phyloP scores from a whole-genome alignment of 2,329 filamentous ascomycete genomes.

The Eutypella sp. region DNA sequence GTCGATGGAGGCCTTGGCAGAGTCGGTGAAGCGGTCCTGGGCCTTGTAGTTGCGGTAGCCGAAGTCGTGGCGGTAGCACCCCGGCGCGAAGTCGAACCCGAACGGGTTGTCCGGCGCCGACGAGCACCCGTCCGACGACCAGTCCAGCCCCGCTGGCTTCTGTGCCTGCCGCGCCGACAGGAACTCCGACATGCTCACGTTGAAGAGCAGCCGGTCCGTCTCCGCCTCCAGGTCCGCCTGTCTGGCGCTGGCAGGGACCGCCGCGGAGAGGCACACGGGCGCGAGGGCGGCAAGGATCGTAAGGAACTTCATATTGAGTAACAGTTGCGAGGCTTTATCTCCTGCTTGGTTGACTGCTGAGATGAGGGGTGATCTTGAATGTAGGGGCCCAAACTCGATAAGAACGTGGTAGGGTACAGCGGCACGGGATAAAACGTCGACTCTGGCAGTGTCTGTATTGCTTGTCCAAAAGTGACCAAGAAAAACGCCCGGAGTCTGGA shows the following conservation, averaged over 20 bases:
- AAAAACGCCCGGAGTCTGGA: too few relatives aligned
- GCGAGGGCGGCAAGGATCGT: too few relatives aligned
- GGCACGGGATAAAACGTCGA: too few relatives aligned
- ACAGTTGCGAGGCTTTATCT: too few relatives aligned
- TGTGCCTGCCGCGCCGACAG: constrained; percentile 32
- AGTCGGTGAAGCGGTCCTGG: constrained; percentile 40
- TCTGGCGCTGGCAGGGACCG: constrained; percentile 1
- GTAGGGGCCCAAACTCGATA: too few relatives aligned
- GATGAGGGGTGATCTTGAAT: too few relatives aligned
- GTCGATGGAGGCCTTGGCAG: constrained; percentile 40
- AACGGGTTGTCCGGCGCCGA: constrained; percentile 38
- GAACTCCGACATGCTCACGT: constrained; percentile 37
- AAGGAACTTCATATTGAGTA: too few relatives aligned
- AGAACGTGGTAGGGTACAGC: too few relatives aligned
- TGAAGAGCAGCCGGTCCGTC: constrained; percentile 45
- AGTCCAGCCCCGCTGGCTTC: constrained; percentile 35
- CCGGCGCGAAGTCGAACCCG: constrained; percentile 37
- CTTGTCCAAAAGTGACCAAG: too few relatives aligned
- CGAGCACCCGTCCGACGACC: constrained; percentile 39
- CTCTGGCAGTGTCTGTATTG: too few relatives aligned
- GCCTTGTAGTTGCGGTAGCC: constrained; percentile 49
- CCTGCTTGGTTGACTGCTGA: too few relatives aligned
- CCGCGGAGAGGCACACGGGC: too few relatives aligned
- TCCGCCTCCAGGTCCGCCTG: constrained; percentile 12
- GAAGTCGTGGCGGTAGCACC: constrained; percentile 53